phyloP scores from a whole-genome alignment of 371 early-diverging fungal genomes.

The Mortierella sp. region DNA sequence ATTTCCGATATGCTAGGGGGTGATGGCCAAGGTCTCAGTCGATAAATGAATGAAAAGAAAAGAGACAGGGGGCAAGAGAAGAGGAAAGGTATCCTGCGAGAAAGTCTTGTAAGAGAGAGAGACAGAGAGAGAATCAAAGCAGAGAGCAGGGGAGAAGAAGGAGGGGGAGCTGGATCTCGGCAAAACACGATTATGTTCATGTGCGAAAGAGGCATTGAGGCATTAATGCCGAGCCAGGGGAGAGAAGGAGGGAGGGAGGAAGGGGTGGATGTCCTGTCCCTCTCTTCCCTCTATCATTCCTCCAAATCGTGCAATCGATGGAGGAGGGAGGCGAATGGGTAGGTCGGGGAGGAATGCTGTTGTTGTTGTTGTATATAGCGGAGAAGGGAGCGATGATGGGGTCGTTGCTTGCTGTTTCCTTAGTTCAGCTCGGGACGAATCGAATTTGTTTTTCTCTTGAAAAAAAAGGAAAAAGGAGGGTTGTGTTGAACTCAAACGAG shows the following conservation, averaged over 20 bases:
- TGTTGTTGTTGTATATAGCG: no score
- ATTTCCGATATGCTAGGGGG: no score
- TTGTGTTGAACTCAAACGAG: not conserved
- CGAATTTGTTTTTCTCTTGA: conserved; percentile 16
- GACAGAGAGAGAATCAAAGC: not conserved
- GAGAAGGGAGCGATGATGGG: not conserved
- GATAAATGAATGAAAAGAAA: no score
- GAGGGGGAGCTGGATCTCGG: not conserved
- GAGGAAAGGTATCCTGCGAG: no score
- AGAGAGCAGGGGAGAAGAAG: no score
- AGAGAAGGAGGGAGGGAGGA: not conserved
- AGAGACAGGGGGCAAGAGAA: no score
- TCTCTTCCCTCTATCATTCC: no score
- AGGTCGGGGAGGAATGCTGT: not conserved
- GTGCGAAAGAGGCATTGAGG: no score
- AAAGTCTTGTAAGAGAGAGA: not conserved
- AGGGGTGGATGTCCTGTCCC: not conserved
- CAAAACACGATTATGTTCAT: not conserved
- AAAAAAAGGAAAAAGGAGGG: not conserved
- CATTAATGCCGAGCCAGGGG: no score
- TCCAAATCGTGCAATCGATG: no score
- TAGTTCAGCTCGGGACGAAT: conserved; percentile 27
- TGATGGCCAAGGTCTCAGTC: no score
- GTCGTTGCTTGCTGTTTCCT: conserved; percentile 26
- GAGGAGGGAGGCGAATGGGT: conserved; percentile 6